Base-by-base conservation (phyloP, 2,329 filamentous ascomycete genomes). In the Triangularia verruculosa region DNA sequence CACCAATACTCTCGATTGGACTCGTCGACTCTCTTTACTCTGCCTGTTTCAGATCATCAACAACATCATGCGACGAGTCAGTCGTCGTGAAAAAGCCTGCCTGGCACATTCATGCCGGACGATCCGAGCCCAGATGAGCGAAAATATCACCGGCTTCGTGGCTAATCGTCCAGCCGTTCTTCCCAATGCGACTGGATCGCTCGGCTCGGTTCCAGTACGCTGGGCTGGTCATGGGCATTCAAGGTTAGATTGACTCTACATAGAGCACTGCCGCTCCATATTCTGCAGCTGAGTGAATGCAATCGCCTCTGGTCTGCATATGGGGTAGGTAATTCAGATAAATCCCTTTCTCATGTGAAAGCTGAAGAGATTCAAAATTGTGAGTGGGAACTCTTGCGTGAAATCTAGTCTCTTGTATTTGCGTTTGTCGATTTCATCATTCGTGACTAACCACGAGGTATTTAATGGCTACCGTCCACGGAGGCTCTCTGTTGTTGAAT, bases 301-400 rank as follows among this genome's bases (percentile, higher is more conserved):
- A 59, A 92, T 82, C 64, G 90, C 88, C 69, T 90, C 86, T 70
- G n/a, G n/a, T n/a, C n/a, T n/a, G n/a, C n/a, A n/a, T n/a, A n/a
- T n/a, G n/a, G n/a, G n/a, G n/a, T n/a, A n/a, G n/a, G n/a, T n/a
- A n/a, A n/a, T n/a, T n/a, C n/a, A n/a, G n/a, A n/a, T n/a, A n/a
- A n/a, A n/a, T n/a, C n/a, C n/a, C n/a, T n/a, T n/a, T n/a, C n/a
- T n/a, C n/a, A n/a, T n/a, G n/a, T n/a, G n/a, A n/a, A n/a, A n/a
- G n/a, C n/a, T n/a, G n/a, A n/a, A n/a, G n/a, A n/a, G n/a, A n/a
- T n/a, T n/a, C n/a, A n/a, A n/a, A n/a, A n/a, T n/a, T n/a, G n/a
- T n/a, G n/a, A n/a, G n/a, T n/a, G n/a, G n/a, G n/a, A n/a, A n/a
- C n/a, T n/a, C n/a, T n/a, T n/a, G n/a, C n/a, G n/a, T n/a, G n/a